phyloP scores from a whole-genome alignment of 1,284 basidiomycete species.

The Phellopilus nigrolimitatus region DNA sequence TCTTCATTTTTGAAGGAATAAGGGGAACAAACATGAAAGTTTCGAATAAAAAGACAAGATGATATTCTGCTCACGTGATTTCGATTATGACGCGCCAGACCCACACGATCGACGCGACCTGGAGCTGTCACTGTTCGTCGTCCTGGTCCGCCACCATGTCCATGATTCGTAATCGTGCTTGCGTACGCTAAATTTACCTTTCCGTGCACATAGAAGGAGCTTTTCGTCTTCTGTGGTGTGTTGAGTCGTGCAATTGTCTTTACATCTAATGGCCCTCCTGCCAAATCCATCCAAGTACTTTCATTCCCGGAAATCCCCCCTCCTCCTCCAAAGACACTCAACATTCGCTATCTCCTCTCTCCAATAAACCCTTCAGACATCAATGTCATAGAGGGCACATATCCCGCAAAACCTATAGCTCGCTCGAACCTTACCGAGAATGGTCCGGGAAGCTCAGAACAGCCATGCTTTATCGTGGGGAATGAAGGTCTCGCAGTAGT shows the following conservation, averaged over 20 bases:
- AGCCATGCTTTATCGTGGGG: conserved; percentile 59
- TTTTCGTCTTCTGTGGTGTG: conserved; percentile 15
- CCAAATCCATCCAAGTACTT: conserved; percentile 49
- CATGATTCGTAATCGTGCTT: too few species aligned
- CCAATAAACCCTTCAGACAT: conserved; percentile 80
- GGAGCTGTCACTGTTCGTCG: too few species aligned
- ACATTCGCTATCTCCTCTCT: conserved; percentile 67
- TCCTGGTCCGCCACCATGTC: too few species aligned
- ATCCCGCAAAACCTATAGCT: conserved; percentile 59
- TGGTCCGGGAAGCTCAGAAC: conserved; percentile 29
- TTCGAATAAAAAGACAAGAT: too few species aligned
- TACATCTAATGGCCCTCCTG: conserved; percentile 52
- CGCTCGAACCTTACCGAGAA: conserved; percentile 33
- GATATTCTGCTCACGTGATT: too few species aligned
- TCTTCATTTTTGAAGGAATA: too few species aligned
- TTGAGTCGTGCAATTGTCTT: conserved; percentile 64
- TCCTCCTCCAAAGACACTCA: conserved; percentile 51
- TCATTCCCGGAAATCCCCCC: conserved; percentile 50
- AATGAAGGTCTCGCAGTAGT: conserved; percentile 79
- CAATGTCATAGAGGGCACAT: conserved; percentile 80
- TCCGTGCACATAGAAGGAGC: background rate
- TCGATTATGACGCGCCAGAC: too few species aligned
- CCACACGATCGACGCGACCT: too few species aligned
- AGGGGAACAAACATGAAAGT: too few species aligned
- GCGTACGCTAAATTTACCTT: too few species aligned